Percentiles rank a stretch among this genome's conserved stretches.
Conservation (phyloP, 805 yeast species). For the Candida sonorensis region DNA sequence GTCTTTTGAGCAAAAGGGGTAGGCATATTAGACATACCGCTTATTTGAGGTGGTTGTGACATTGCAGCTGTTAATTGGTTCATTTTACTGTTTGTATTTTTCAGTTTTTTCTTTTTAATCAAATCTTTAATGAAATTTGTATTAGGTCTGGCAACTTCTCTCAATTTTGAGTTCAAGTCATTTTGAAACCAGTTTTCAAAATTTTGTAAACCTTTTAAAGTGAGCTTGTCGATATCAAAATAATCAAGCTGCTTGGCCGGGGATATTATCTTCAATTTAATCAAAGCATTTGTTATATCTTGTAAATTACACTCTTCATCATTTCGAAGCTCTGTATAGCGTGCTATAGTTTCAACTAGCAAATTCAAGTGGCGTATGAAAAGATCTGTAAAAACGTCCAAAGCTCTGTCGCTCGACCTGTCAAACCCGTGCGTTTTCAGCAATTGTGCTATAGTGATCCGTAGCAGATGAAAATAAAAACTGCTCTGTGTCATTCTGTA, state of each 20-base stretch:
- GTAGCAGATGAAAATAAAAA: constrained; percentile 25
- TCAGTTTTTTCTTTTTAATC: constrained; percentile 13
- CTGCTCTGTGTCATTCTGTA: constrained; percentile 16
- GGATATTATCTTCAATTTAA: constrained; percentile 52
- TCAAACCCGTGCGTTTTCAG: constrained; percentile 83
- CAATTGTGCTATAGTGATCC: constrained; percentile 39
- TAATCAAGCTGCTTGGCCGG: constrained; percentile 53
- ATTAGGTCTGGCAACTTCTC: constrained; percentile 30
- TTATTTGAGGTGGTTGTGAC: constrained; percentile 1
- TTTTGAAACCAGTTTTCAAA: constrained; percentile 54
- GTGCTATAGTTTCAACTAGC: constrained; percentile 42
- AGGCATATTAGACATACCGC: background rate
- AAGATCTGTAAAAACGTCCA: constrained; percentile 75
- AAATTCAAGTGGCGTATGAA: constrained; percentile 56
- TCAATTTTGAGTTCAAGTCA: constrained; percentile 35
- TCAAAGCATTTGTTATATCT: constrained; percentile 69
- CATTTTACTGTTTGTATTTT: constrained; percentile 26
- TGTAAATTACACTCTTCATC: constrained; percentile 36
- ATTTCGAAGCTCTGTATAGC: constrained; percentile 41
- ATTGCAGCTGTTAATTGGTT: constrained; percentile 26
- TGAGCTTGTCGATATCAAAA: constrained; percentile 39
- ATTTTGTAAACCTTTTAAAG: constrained; percentile 40
- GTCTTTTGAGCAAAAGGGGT: too few species aligned
- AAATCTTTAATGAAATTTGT: constrained; percentile 18
- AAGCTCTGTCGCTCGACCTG: constrained; percentile 58